Conservation (phyloP, 1,139 yeast species). For the Nakaseomyces glabratus region DNA sequence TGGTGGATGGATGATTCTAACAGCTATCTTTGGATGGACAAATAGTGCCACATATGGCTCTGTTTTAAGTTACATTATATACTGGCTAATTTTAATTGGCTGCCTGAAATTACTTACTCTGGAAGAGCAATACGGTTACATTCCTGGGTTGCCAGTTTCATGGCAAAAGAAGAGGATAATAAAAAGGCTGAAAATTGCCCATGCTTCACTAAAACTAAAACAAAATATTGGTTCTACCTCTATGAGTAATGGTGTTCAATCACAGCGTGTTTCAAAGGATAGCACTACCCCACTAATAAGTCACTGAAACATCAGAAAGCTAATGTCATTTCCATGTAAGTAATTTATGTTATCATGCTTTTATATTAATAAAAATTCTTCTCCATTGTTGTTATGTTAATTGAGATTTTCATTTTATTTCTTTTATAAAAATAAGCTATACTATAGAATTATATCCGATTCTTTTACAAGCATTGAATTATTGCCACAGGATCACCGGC, state of each 20-base stretch:
- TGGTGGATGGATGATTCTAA: conserved; percentile 89
- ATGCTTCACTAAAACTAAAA: conserved; percentile 23
- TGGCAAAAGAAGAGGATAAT: conserved; percentile 51
- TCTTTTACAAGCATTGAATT: conserved; percentile 27
- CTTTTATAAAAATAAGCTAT: no score
- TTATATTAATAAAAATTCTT: no score
- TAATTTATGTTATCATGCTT: no score
- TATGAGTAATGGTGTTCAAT: conserved; percentile 5
- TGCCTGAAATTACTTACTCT: conserved; percentile 43
- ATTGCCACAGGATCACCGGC: conserved; percentile 93
- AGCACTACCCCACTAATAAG: conserved; percentile 26
- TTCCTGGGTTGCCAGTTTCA: conserved; percentile 50
- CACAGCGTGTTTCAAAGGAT: conserved; percentile 24
- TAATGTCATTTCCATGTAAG: no score
- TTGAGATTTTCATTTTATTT: no score
- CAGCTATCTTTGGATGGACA: conserved; percentile 92
- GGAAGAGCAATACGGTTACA: conserved; percentile 55
- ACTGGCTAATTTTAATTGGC: conserved; percentile 61
- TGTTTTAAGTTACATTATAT: conserved; percentile 62
- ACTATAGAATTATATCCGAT: no score
- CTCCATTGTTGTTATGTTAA: no score
- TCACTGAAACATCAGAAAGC: no score
- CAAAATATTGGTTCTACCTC: conserved; percentile 8
- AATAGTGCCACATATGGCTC: conserved; percentile 93
- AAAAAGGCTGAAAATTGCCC: conserved; percentile 36